Percentiles rank a stretch among this genome's conserved stretches.
Conservation (phyloP, 2,329 filamentous ascomycete genomes). For the Beauveria sp. region DNA sequence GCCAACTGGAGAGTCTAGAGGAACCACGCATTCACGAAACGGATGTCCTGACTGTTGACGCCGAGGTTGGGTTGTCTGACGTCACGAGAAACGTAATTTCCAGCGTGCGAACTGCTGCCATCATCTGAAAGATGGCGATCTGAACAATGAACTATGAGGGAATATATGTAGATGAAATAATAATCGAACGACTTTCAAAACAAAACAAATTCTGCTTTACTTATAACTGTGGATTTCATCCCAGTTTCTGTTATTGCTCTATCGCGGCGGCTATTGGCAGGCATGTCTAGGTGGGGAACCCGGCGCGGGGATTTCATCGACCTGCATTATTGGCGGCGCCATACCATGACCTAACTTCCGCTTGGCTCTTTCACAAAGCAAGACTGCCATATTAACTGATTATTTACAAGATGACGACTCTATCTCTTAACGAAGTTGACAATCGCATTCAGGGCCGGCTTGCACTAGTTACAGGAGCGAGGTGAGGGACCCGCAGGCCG, state of each 20-base stretch:
- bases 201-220: not conserved
- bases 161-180: not conserved
- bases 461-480: constrained; percentile 27
- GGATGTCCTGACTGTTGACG: constrained; percentile 39
- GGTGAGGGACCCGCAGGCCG: constrained; percentile 14
- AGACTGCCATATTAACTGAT: not conserved
- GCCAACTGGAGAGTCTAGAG: constrained; percentile 57
- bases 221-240: not conserved
- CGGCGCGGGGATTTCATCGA: not conserved
- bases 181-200: not conserved
- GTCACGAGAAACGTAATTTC: constrained; percentile 1
- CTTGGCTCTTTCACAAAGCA: not conserved
- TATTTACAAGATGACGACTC: constrained; percentile 5
- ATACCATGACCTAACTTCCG: not conserved
- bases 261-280: not conserved
- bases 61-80: not conserved
- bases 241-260: not conserved
- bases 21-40: constrained; percentile 36
- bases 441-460: constrained; percentile 18
- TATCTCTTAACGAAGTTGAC: constrained; percentile 4
- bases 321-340: not conserved
- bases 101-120: not conserved
- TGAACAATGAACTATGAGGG: not conserved
- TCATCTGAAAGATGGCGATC: not conserved
- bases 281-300: not conserved